phyloP scores from a whole-genome alignment of 345 rosid genomes.

The Eucalyptus rudis region DNA sequence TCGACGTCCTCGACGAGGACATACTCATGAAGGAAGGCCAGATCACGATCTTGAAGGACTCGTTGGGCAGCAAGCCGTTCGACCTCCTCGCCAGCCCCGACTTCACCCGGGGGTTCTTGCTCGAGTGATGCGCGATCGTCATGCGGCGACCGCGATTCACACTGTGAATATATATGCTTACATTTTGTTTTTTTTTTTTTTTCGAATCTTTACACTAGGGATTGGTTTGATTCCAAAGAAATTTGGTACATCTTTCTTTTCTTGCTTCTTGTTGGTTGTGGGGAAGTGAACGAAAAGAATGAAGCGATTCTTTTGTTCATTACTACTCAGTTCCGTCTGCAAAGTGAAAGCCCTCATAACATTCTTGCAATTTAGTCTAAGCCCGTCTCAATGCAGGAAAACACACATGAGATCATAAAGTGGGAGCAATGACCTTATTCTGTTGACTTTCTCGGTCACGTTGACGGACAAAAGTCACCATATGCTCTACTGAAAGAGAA shows the following conservation, averaged over 20 bases:
- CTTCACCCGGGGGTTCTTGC: slow-evolving; percentile 15
- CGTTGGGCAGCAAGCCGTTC: slow-evolving; percentile 34
- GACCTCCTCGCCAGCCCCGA: slow-evolving; percentile 52
- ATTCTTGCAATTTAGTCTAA: neutral
- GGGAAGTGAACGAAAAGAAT: neutral
- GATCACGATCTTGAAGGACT: slow-evolving; percentile 77
- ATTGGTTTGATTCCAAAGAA: neutral
- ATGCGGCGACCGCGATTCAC: neutral
- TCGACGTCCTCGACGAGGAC: slow-evolving; percentile 69
- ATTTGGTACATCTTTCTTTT: neutral
- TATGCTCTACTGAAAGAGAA: neutral
- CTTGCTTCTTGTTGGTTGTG: neutral
- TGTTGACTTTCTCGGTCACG: neutral
- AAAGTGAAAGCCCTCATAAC: neutral
- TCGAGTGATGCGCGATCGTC: slow-evolving; percentile 2
- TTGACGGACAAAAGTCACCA: neutral
- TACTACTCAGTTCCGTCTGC: neutral
- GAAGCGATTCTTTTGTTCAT: neutral
- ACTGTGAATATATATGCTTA: neutral
- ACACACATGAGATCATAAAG: neutral
- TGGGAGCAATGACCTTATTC: neutral
- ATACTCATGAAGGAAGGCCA: slow-evolving; percentile 83
- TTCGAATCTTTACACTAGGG: neutral
- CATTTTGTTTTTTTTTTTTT: neutral
- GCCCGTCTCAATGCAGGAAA: neutral